Conservation (phyloP, 2,329 filamentous ascomycete species). For the Exophiala aquamarina region DNA sequence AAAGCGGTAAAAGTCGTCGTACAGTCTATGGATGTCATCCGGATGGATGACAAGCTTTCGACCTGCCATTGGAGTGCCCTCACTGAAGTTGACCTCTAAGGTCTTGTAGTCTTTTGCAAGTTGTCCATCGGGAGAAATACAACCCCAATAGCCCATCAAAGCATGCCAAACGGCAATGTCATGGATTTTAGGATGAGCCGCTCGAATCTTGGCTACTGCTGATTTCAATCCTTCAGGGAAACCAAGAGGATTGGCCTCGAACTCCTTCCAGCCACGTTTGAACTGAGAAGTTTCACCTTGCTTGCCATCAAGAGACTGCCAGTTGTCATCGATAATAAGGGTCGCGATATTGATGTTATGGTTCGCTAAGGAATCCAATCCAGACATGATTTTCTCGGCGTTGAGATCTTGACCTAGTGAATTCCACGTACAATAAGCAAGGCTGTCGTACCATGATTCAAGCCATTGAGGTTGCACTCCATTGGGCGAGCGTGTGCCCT, state of each 20-base stretch:
- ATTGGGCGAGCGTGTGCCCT: slow-evolving; percentile 45
- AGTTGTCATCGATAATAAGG: slow-evolving; percentile 95
- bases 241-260: slow-evolving; percentile 76
- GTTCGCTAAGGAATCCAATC: slow-evolving; percentile 68
- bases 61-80: slow-evolving; percentile 49
- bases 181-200: slow-evolving; percentile 68
- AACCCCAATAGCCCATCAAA: slow-evolving; percentile 85
- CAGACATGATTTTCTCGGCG: slow-evolving; percentile 73
- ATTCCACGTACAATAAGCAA: slow-evolving; percentile 98
- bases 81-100: slow-evolving; percentile 54
- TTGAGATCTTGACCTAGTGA: slow-evolving; percentile 80
- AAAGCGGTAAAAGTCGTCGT: slow-evolving; percentile 88
- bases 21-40: slow-evolving; percentile 73
- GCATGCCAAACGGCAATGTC: slow-evolving; percentile 96
- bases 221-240: slow-evolving; percentile 80
- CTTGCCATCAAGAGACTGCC: slow-evolving; percentile 71
- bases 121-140: slow-evolving; percentile 69
- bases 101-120: slow-evolving; percentile 81
- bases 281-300: slow-evolving; percentile 52
- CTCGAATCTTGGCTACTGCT: slow-evolving; percentile 67
- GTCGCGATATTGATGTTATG: slow-evolving; percentile 76
- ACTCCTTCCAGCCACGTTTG: slow-evolving; percentile 67
- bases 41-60: slow-evolving; percentile 72
- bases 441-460: slow-evolving; percentile 85
- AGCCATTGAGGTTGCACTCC: slow-evolving; percentile 58